Conservation (phyloP, 371 early-diverging fungal species). For the Mucor saturninus region DNA sequence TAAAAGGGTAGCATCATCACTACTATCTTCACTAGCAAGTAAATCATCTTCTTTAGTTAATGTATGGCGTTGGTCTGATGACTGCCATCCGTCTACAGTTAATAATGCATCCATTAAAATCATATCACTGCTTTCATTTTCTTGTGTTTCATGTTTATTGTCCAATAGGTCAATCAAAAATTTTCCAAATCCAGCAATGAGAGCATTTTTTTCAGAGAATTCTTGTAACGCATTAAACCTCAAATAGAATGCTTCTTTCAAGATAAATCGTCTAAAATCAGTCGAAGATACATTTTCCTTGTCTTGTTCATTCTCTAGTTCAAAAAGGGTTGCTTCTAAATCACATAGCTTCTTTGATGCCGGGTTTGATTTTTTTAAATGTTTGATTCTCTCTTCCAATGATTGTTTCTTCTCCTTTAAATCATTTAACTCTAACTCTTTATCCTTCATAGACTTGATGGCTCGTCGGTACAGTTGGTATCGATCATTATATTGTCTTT, state of each 20-base stretch:
- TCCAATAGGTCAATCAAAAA: constrained; percentile 40
- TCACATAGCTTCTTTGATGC: constrained; percentile 26
- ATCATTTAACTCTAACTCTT: constrained; percentile 24
- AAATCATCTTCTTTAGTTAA: constrained; percentile 9
- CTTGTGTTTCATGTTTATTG: constrained; percentile 2
- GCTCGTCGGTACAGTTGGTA: constrained; percentile 36
- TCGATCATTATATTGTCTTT: constrained; percentile 28
- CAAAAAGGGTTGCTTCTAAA: constrained; percentile 29
- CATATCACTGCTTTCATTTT: constrained; percentile 15
- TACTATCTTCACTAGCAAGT: constrained; percentile 7
- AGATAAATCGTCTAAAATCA: constrained; percentile 37
- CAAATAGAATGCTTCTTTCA: constrained; percentile 43
- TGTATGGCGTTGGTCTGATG: constrained; percentile 12
- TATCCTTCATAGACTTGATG: constrained; percentile 37
- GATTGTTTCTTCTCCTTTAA: constrained; percentile 28
- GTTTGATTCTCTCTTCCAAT: constrained; percentile 24
- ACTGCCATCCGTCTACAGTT: constrained; percentile 21
- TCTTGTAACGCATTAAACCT: constrained; percentile 44
- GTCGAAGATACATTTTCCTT: constrained; percentile 22
- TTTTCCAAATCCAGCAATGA: constrained; percentile 41
- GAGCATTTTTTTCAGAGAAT: constrained; percentile 37
- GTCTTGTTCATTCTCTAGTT: not conserved
- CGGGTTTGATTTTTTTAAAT: constrained; percentile 29
- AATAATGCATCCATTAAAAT: constrained; percentile 23
- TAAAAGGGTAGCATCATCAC: constrained; percentile 10